Evolutionary conservation across 805 yeast species (phyloP), one percentile per base, ranked within the genome.

Genomic region (Yarrowia sp.): DNA sequence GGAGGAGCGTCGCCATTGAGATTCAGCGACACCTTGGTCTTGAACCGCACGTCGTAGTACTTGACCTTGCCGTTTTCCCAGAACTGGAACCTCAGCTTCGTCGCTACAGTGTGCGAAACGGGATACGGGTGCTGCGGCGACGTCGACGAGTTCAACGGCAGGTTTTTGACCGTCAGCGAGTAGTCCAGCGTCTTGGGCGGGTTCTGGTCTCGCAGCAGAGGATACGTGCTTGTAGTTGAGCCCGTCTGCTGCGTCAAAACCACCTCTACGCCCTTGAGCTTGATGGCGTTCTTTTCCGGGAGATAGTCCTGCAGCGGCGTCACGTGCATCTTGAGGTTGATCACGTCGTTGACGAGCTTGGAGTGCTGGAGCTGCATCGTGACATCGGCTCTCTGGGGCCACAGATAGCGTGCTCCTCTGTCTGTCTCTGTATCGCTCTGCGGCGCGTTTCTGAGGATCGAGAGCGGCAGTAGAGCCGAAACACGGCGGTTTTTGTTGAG

Each of bases 1-100:
- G 58, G 58, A 8, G 58, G 58, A 16, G 58, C 58, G 9, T 51
- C 58, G 3, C 32, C 58, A n/a, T 51, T 51, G 24, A 51, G 42
- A 13, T 51, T 51, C 24, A 51, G n/a, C 2, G 31, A 12, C 8
- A 51, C 32, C 14, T 24, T 32, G 10, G 58, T 51, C 18, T 35
- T 32, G 14, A 51, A 51, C 10, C 41, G 9, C 31, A 51, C 58
- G 6, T 51, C 58, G 24, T 51, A 51, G 6, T 33, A 51, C 18
- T 51, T 51, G 13, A 18, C 18, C 22, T 51, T 51, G 21, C 3
- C 4, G 16, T n/a, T 12, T 32, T 51, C 58, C 25, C 41, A 13
- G 8, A 51, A 51, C 42, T 51, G 58, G 18, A 51, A 51, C 24
- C 58, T 14, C 5, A 51, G 42, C 4, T 42, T 51, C 0, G 58